Conservation (phyloP, 106 monocot species). For the Iris macrosiphon region DNA sequence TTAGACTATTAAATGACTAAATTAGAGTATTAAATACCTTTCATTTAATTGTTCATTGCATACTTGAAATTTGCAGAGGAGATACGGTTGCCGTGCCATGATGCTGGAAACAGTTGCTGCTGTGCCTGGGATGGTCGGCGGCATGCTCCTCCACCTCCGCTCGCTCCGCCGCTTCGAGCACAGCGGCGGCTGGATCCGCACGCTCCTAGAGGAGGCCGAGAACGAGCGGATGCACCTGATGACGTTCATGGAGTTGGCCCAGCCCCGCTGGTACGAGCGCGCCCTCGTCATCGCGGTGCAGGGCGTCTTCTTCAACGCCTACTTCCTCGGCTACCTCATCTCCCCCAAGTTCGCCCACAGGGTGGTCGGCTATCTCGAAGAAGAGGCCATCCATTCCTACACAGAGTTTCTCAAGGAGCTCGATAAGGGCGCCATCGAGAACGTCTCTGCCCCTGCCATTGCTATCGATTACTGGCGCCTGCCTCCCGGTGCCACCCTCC, state of each 20-base stretch:
- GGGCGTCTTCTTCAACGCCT: conserved; percentile 89
- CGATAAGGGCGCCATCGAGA: conserved; percentile 29
- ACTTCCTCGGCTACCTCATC: conserved; percentile 46
- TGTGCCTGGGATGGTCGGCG: conserved; percentile 25
- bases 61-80: conserved; percentile 19
- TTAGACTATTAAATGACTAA: too few relatives aligned
- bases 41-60: too few relatives aligned
- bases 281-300: conserved; percentile 70
- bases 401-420: conserved; percentile 32
- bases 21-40: too few relatives aligned
- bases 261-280: conserved; percentile 80
- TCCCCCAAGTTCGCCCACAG: conserved; percentile 43
- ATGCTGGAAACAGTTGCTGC: conserved; percentile 29
- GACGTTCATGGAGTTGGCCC: conserved; percentile 86
- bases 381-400: conserved; percentile 44
- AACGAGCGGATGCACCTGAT: conserved; percentile 91
- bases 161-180: conserved; percentile 52
- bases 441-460: conserved; percentile 34
- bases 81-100: conserved; percentile 22
- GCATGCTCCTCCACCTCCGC: conserved; percentile 29
- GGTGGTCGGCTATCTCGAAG: conserved; percentile 34
- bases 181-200: conserved; percentile 78
- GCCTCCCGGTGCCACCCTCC: conserved; percentile 24
- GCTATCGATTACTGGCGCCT: conserved; percentile 41
- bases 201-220: conserved; percentile 84